These are phyloP conservation scores for Hibiscus syriacus DNA, from an alignment of 345 rosid genomes.

Conservation along the genomic window DNA sequence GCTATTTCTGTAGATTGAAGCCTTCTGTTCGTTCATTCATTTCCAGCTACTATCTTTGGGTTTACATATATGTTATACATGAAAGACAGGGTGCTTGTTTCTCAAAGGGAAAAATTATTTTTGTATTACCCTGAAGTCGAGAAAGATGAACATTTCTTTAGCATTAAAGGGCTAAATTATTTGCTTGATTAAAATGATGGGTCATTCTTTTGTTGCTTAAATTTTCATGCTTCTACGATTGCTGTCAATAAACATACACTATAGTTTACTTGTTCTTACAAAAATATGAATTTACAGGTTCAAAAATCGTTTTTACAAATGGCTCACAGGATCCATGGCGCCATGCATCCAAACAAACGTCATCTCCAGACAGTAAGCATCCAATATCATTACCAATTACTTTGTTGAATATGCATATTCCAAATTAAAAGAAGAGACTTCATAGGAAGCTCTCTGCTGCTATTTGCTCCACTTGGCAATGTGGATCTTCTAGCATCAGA, in stretches of 20 bases:
- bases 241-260: not conserved
- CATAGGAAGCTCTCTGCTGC: not conserved
- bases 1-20: not conserved
- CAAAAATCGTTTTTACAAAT: conserved; percentile 75
- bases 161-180: not conserved
- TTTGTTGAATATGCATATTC: not conserved
- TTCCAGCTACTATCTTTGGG: not conserved
- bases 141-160: not conserved
- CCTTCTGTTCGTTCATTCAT: not conserved
- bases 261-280: not conserved
- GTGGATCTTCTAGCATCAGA: not conserved
- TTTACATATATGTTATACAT: not conserved
- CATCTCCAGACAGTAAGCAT: conserved; percentile 62
- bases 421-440: not conserved
- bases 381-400: not conserved
- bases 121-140: not conserved
- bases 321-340: conserved; percentile 99
- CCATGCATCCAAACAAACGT: conserved; percentile 72
- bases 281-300: conserved; percentile 37
- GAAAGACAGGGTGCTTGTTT: not conserved
- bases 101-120: not conserved
- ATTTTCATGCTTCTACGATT: not conserved
- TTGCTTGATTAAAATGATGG: not conserved
- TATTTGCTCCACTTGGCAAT: not conserved
- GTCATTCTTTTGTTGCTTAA: not conserved